A percentile compares a stretch with the other conserved stretches of the same genome.
Conservation (phyloP, 2,329 filamentous ascomycete genomes). For the Epichloe aotearoae region DNA sequence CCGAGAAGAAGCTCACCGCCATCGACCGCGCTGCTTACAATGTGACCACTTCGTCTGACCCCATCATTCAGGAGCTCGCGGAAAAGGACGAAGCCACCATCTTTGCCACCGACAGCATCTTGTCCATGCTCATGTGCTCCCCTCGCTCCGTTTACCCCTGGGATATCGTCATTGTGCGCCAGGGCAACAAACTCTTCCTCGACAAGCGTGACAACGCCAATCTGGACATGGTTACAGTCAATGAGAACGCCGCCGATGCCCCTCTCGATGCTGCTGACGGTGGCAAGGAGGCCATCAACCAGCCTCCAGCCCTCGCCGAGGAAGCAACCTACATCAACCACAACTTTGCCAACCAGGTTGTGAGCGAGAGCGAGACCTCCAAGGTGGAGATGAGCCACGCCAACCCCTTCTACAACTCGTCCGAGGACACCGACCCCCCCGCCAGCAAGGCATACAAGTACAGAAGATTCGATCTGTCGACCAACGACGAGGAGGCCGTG, state of each 20-base stretch:
- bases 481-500: slow-evolving; percentile 88
- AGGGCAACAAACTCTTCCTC: slow-evolving; percentile 94
- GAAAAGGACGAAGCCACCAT: slow-evolving; percentile 94
- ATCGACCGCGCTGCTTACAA: slow-evolving; percentile 96
- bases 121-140: slow-evolving; percentile 98
- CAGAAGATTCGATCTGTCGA: slow-evolving; percentile 87
- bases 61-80: slow-evolving; percentile 90
- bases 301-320: slow-evolving; percentile 80
- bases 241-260: slow-evolving; percentile 94
- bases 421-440: slow-evolving; percentile 83
- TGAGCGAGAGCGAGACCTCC: slow-evolving; percentile 63
- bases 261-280: slow-evolving; percentile 84
- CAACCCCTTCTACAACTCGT: slow-evolving; percentile 95
- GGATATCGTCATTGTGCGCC: slow-evolving; percentile 89
- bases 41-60: slow-evolving; percentile 90
- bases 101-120: slow-evolving; percentile 91
- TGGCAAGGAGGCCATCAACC: slow-evolving; percentile 90
- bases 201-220: slow-evolving; percentile 95
- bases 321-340: slow-evolving; percentile 99
- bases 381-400: slow-evolving; percentile 77
- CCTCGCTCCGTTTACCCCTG: slow-evolving; percentile 94
- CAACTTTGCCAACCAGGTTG: slow-evolving; percentile 95
- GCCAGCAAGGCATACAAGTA: slow-evolving; percentile 98
- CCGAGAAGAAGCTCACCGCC: slow-evolving; percentile 75
- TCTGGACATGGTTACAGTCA: slow-evolving; percentile 95